Percentiles rank a stretch among this genome's conserved stretches.
These are phyloP conservation scores for Talaromyces funiculosus DNA, from an alignment of 2,329 filamentous ascomycete genomes.

Conservation along the genomic window DNA sequence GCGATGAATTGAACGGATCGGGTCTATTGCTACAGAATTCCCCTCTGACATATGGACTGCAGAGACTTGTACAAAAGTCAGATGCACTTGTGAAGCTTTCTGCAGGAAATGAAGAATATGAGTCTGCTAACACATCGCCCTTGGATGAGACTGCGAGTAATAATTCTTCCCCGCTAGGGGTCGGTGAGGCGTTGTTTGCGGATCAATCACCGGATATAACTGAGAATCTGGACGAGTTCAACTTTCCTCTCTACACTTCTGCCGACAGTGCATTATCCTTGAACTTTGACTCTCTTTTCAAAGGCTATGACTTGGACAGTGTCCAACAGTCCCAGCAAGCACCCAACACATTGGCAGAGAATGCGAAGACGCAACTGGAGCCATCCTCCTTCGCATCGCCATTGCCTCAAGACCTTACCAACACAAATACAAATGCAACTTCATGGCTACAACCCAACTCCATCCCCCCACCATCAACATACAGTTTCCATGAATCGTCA, in stretches of 20 bases:
- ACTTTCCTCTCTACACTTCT: background rate
- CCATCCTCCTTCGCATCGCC: background rate
- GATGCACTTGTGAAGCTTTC: conserved; percentile 48
- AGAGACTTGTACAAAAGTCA: conserved; percentile 54
- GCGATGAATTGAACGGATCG: conserved; percentile 55
- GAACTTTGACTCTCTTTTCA: background rate
- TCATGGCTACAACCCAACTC: conserved; percentile 18
- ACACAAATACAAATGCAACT: conserved; percentile 17
- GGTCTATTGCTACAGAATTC: conserved; percentile 55
- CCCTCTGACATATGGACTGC: conserved; percentile 54
- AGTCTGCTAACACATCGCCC: background rate
- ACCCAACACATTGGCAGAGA: background rate
- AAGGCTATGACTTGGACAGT: background rate
- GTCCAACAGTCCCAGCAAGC: background rate
- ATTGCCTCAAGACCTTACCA: conserved; percentile 17
- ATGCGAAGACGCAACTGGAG: background rate
- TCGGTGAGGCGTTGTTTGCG: background rate
- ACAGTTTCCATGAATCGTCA: conserved; percentile 58
- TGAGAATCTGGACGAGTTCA: background rate
- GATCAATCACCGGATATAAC: background rate
- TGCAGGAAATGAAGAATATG: conserved; percentile 17
- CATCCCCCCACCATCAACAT: conserved; percentile 43
- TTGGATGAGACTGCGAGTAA: background rate
- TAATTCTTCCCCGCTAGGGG: background rate
- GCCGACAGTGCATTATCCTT: background rate